Conservation (phyloP, 78 protist species). For the Planoprotostelium fungivorum region DNA sequence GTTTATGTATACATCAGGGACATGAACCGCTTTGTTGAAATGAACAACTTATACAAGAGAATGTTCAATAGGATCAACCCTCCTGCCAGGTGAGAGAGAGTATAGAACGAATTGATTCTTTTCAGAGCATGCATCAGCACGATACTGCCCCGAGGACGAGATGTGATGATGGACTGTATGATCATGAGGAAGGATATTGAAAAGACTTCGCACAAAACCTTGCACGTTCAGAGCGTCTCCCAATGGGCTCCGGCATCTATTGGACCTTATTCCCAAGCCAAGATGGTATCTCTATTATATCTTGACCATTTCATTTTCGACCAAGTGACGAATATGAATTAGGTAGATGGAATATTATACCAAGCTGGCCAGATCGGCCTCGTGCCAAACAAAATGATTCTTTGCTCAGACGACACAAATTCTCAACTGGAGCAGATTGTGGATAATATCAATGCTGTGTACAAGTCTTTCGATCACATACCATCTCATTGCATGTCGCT, state of each 20-base stretch:
- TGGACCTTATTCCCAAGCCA: conserved; percentile 90
- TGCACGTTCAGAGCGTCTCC: conserved; percentile 85
- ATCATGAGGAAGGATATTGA: not conserved
- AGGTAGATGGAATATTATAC: not conserved
- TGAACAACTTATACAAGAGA: conserved; percentile 45
- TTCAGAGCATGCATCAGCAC: conserved; percentile 57
- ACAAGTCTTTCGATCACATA: not conserved
- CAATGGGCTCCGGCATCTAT: conserved; percentile 93
- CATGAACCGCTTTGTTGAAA: conserved; percentile 41
- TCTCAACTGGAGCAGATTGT: not conserved
- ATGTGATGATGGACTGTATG: conserved; percentile 22
- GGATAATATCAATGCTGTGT: not conserved
- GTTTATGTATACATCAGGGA: conserved; percentile 28
- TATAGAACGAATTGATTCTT: not conserved
- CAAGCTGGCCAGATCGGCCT: conserved; percentile 77
- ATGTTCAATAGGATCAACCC: conserved; percentile 49
- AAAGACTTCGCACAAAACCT: conserved; percentile 10
- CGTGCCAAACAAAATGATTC: conserved; percentile 27
- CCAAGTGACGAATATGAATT: not conserved
- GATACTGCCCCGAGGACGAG: not conserved
- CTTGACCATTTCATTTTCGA: not conserved
- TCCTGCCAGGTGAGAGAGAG: not conserved
- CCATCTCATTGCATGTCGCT: too few species aligned
- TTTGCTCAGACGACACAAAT: not conserved
- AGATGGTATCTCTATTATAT: not conserved